Base-by-base conservation (phyloP, 1,284 basidiomycete species). In the Ceratobasidium sp. region DNA sequence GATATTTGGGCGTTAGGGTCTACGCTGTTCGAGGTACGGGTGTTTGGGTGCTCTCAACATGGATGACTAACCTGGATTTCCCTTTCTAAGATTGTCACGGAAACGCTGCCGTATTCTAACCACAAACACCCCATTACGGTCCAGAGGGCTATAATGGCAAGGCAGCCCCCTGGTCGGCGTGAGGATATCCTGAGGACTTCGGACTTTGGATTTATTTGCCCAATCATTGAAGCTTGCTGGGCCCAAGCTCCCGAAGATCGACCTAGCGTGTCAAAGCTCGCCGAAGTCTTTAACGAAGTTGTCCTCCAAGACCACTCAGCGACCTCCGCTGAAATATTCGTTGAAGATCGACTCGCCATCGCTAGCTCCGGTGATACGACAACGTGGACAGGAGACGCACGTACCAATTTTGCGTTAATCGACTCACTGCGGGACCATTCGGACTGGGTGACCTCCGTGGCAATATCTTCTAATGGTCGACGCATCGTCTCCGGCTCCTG, bases 1-100 rank as follows among this genome's bases (percentile, higher is more conserved):
- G 73, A 75, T 44, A 46, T 75, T 23, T 75, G 73, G 73, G 73
- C 73, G 2, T 33, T 75, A 7, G 73, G 62, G 20, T 75, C 62
- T 38, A 75, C 73, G 1, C 10, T 75, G 23, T 66, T 54, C 27
- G 73, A 75, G 62, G 73, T 66, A 35, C 46, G 46, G 16, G 48
- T 35, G 30, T 48, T 52, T 12, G 20, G 14, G n/a, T 46, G 2
- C n/a, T 30, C 35, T 16, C n/a, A 6, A 16, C 18, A 62, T 8
- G 7, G 20, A 20, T 14, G 35, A 18, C 33, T 18, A 60, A 60
- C 33, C 3, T 16, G 5, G 3, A 4, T 23, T 10, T 60, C n/a
- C 54, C 5, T 55, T n/a, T 64, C 41, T 30, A 48, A 66, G 64
- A 66, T 66, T 33, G 16, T 38, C n/a, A 41, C 64, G 7, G 64